phyloP scores from a whole-genome alignment of 768 basidiomycete genomes.

The Pleurotus djamor region DNA sequence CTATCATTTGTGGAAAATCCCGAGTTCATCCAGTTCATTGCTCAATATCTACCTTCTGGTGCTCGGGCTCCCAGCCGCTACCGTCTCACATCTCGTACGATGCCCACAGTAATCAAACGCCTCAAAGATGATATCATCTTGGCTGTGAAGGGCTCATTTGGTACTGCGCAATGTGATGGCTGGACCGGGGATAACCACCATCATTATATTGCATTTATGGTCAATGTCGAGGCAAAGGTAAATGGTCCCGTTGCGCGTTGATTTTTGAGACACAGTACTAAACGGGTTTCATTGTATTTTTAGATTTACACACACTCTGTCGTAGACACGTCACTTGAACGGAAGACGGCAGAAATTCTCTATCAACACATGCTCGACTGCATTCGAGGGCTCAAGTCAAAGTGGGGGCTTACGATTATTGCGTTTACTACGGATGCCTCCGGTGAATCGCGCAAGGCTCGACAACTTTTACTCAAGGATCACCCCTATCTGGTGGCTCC shows the following conservation, averaged over 20 bases:
- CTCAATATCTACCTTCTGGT: conserved; percentile 16
- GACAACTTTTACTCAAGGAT: conserved; percentile 9
- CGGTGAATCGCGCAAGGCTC: conserved; percentile 28
- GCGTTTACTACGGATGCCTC: conserved; percentile 30
- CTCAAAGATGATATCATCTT: conserved; percentile 3
- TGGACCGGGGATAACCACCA: conserved; percentile 24
- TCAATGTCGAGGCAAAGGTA: conserved; percentile 15
- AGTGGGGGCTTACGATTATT: conserved; percentile 24
- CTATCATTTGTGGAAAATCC: conserved; percentile 20
- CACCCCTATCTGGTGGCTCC: conserved; percentile 21
- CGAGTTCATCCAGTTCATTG: conserved; percentile 15
- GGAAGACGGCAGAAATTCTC: conserved; percentile 27
- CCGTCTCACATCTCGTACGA: not conserved
- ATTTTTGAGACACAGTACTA: too few species aligned
- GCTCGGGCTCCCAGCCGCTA: conserved; percentile 10
- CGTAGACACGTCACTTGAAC: conserved; percentile 25
- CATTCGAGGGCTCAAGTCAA: conserved; percentile 14
- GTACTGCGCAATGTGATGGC: conserved; percentile 22
- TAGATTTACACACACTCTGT: conserved; percentile 28
- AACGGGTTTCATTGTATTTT: too few species aligned
- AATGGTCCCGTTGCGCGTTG: not conserved
- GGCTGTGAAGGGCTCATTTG: conserved; percentile 8
- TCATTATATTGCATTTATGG: conserved; percentile 23
- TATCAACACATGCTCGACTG: conserved; percentile 16
- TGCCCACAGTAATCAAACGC: conserved; percentile 5